These are phyloP conservation scores for Penicillium subrubescens DNA, from an alignment of 495 filamentous ascomycete species.

Conservation along the genomic window DNA sequence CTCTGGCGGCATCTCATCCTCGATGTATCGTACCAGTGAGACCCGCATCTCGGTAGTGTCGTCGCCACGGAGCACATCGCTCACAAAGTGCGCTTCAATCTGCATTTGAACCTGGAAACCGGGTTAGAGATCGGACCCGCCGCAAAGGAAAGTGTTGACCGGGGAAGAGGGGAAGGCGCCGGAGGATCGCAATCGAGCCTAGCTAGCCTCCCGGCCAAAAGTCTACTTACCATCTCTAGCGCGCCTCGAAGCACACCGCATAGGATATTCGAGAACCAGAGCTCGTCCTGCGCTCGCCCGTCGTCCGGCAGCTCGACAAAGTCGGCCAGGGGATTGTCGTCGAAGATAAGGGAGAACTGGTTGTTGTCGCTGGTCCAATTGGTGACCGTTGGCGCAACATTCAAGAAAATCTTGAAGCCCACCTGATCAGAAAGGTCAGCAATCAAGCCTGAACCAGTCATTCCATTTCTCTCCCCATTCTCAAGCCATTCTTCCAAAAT, in stretches of 20 bases:
- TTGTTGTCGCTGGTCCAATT: constrained; percentile 97
- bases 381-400: constrained; percentile 91
- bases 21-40: constrained; percentile 89
- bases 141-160: constrained; percentile 12
- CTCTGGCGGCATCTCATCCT: constrained; percentile 95
- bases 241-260: constrained; percentile 90
- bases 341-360: constrained; percentile 92
- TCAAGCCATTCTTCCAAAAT: neutral
- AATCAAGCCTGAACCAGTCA: neutral
- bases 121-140: constrained; percentile 25
- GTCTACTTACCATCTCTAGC: constrained; percentile 79
- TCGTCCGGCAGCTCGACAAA: constrained; percentile 98
- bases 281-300: constrained; percentile 90
- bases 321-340: constrained; percentile 95
- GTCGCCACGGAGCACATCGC: constrained; percentile 89
- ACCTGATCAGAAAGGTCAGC: constrained; percentile 57
- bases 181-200: neutral
- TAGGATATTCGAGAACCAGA: constrained; percentile 98
- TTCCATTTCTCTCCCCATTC: neutral
- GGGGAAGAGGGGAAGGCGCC: neutral
- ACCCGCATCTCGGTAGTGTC: constrained; percentile 98
- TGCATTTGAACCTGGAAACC: constrained; percentile 87
- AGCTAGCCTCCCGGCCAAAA: neutral
- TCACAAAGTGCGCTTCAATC: constrained; percentile 95
- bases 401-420: constrained; percentile 98